Conservation (phyloP, 2,329 filamentous ascomycete species). For the Fusarium phyllophilum region DNA sequence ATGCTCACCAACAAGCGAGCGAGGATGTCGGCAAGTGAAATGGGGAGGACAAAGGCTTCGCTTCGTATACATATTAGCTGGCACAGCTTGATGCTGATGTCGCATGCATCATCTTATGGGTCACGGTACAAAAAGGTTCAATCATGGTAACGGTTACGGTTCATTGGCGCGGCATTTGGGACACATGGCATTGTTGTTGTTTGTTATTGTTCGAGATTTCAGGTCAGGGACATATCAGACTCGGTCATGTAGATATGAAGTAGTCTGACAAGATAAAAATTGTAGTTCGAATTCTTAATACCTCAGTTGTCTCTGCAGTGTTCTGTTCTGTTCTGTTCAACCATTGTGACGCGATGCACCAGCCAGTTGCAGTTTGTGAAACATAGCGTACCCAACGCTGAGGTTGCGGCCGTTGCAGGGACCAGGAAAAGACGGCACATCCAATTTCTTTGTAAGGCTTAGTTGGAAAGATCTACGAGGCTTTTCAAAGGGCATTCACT, state of each 20-base stretch:
- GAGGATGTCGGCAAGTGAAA: slow-evolving; percentile 20
- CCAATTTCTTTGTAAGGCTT: slow-evolving; percentile 2
- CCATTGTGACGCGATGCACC: slow-evolving; percentile 1
- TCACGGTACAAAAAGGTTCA: slow-evolving; percentile 43
- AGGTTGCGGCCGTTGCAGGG: slow-evolving; percentile 12
- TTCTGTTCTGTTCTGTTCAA: not conserved
- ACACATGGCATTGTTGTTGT: slow-evolving; percentile 18
- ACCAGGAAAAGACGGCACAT: not conserved
- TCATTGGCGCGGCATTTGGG: slow-evolving; percentile 34
- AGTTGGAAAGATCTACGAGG: slow-evolving; percentile 4
- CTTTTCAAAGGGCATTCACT: not conserved
- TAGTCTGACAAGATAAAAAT: slow-evolving; percentile 22
- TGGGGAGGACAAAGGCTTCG: slow-evolving; percentile 29
- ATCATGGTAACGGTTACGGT: slow-evolving; percentile 33
- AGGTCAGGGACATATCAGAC: slow-evolving; percentile 14
- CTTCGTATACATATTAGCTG: slow-evolving; percentile 40
- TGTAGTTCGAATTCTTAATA: not conserved
- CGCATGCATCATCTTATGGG: slow-evolving; percentile 42
- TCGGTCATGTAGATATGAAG: slow-evolving; percentile 11
- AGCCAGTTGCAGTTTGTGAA: slow-evolving; percentile 7
- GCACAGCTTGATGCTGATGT: slow-evolving; percentile 41
- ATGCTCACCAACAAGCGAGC: slow-evolving; percentile 21
- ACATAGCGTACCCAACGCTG: not conserved
- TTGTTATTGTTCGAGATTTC: not conserved
- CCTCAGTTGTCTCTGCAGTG: not conserved